phyloP scores from a whole-genome alignment of 495 filamentous ascomycete species.

The Penicillium taxi region DNA sequence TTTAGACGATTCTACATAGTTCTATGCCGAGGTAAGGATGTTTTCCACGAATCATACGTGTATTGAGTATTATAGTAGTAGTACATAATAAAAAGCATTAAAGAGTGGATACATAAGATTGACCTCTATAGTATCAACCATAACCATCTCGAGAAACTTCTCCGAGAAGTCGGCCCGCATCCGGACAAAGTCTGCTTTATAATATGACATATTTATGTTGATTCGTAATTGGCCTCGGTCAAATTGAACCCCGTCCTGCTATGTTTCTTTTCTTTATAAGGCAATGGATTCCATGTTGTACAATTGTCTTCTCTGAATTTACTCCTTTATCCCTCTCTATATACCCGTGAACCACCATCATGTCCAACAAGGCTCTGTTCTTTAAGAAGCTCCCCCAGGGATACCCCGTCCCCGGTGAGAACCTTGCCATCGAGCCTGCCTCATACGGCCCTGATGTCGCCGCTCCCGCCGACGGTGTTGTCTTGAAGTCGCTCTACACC shows the following conservation, averaged over 20 bases:
- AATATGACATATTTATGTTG: slow-evolving; percentile 12
- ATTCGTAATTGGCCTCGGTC: too few relatives aligned
- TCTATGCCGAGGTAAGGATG: too few relatives aligned
- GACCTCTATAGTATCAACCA: too few relatives aligned
- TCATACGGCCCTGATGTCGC: slow-evolving; percentile 57
- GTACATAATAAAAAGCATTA: too few relatives aligned
- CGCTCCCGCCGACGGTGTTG: slow-evolving; percentile 61
- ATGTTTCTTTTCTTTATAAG: too few relatives aligned
- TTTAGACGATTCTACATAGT: too few relatives aligned
- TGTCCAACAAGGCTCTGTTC: slow-evolving; percentile 69
- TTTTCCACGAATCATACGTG: too few relatives aligned
- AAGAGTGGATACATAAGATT: slow-evolving; percentile 12
- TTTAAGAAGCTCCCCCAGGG: slow-evolving; percentile 57
- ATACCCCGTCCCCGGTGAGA: slow-evolving; percentile 61
- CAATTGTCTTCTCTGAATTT: background rate
- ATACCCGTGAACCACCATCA: slow-evolving; percentile 13
- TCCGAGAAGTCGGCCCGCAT: slow-evolving; percentile 12
- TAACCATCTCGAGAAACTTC: slow-evolving; percentile 28
- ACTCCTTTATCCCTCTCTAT: slow-evolving; percentile 15
- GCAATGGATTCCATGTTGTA: too few relatives aligned
- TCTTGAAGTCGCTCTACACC: slow-evolving; percentile 63
- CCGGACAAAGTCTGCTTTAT: slow-evolving; percentile 19
- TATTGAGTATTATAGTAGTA: too few relatives aligned
- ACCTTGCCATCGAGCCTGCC: slow-evolving; percentile 61
- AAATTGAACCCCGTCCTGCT: too few relatives aligned